Conservation (phyloP, 495 filamentous ascomycete genomes). For the Hypoxylon subgilvum region DNA sequence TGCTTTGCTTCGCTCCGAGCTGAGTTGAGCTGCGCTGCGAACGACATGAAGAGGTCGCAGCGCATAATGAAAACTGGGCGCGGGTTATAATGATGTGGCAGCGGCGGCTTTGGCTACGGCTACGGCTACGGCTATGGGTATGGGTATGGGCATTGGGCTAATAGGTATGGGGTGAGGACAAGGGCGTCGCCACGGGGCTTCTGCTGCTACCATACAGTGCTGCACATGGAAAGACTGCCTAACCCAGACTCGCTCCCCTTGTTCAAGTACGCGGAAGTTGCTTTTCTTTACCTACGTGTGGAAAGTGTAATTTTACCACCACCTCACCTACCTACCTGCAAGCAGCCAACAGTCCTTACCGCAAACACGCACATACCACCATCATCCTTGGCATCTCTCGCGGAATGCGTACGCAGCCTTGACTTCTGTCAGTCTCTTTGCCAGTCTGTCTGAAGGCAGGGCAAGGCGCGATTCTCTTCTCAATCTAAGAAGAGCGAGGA, state of each 20-base stretch:
- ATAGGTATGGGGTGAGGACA: no score
- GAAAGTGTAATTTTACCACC: constrained; percentile 34
- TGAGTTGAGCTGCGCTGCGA: constrained; percentile 7
- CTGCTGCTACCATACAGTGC: no score
- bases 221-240: no score
- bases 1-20: no score
- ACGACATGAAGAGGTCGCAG: neutral
- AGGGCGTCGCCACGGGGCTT: no score
- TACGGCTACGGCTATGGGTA: no score
- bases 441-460: neutral
- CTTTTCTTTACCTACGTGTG: constrained; percentile 22
- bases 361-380: constrained; percentile 22
- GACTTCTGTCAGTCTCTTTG: neutral
- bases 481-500: no score
- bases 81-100: constrained; percentile 14
- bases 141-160: no score
- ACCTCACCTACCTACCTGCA: no score
- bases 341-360: constrained; percentile 41
- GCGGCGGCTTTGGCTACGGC: no score
- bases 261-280: constrained; percentile 20
- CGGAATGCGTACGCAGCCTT: neutral
- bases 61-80: constrained; percentile 1
- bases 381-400: neutral
- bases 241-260: constrained; percentile 22
- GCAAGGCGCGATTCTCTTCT: neutral